These are phyloP conservation scores for Globisporangium okanoganense DNA, from an alignment of 352 stramenopile genomes.

Conservation along the genomic window DNA sequence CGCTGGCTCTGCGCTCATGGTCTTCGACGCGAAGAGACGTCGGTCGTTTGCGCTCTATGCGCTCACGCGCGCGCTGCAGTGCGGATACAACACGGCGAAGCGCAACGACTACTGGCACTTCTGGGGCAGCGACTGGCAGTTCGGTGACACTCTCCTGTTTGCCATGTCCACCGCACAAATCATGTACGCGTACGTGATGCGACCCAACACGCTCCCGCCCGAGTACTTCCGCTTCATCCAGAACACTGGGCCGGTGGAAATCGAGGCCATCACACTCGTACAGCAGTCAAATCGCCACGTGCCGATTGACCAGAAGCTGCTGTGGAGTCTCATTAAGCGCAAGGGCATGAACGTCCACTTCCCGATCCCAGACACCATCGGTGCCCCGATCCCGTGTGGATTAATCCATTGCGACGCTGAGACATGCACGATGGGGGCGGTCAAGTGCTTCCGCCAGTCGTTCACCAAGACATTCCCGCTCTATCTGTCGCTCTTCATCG, in stretches of 20 bases:
- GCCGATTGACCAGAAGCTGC: slow-evolving; percentile 32
- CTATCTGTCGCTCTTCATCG: slow-evolving; percentile 84
- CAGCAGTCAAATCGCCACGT: slow-evolving; percentile 51
- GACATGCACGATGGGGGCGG: slow-evolving; percentile 41
- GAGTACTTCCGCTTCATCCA: slow-evolving; percentile 87
- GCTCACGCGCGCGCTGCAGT: slow-evolving; percentile 77
- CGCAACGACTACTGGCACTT: slow-evolving; percentile 80
- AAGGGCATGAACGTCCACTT: slow-evolving; percentile 30
- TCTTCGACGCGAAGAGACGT: slow-evolving; percentile 61
- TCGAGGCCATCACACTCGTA: slow-evolving; percentile 62
- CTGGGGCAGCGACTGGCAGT: slow-evolving; percentile 81
- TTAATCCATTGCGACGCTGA: slow-evolving; percentile 53
- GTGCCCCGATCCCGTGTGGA: slow-evolving; percentile 44
- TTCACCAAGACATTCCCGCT: slow-evolving; percentile 72
- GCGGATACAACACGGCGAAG: slow-evolving; percentile 85
- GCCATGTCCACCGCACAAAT: slow-evolving; percentile 71
- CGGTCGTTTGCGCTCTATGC: slow-evolving; percentile 82
- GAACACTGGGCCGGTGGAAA: slow-evolving; percentile 57
- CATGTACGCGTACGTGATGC: slow-evolving; percentile 87
- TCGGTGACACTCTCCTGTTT: slow-evolving; percentile 80
- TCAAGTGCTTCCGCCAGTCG: slow-evolving; percentile 52
- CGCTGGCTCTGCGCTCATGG: slow-evolving; percentile 55
- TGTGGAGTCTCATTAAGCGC: slow-evolving; percentile 43
- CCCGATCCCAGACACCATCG: slow-evolving; percentile 22
- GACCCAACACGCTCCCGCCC: slow-evolving; percentile 54